Evolutionary conservation across 2,329 filamentous ascomycete species (phyloP), one percentile per base, ranked within the genome.

Genomic region (Esteya vermicola): DNA sequence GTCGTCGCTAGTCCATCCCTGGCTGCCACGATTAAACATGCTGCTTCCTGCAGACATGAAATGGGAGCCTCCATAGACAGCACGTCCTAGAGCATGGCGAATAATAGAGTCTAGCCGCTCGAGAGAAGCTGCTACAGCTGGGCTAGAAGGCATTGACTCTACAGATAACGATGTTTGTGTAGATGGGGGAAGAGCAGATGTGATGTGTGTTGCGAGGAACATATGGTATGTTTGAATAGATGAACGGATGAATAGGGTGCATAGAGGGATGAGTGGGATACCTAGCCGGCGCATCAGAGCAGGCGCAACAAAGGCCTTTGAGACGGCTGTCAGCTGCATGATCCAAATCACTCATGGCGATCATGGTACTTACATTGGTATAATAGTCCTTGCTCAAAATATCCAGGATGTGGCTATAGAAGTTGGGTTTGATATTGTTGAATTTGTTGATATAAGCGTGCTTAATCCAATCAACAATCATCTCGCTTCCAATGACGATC

Each of bases 401-500:
- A 54, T 98, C 93, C 14, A 96, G 71, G 54, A 91, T 94, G 20
- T 86, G 77, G 39, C 77, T 74, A 57, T 98, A 98, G 41, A 98
- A 82, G 7, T 73, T 75, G 4, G 91, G 91, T 47, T 91, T 89
- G 49, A 88, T 86, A 51, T 93, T 94, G 67, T 98, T 98, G 65
- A 98, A 98, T 56, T 98, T 98, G 55, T 80, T 88, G 56, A 98
- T 93, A 56, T 96, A 98, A 19, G 85, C 85, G 55, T 98, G 93
- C 58, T 98, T 98, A 57, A 95, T 74, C 74, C 84, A 88, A 59
- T 98, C 91, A 2, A 98, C 91, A 9, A 94, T 63, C 79, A 95
- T 95, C 61, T 98, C 91, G 46, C 86, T 94, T 2, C 88, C 89
- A 7, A 98, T 73, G 0, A 98, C 93, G 8, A 98, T 78, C 12